phyloP scores from a whole-genome alignment of 2,329 filamentous ascomycete species.

The Colletotrichum sp. region DNA sequence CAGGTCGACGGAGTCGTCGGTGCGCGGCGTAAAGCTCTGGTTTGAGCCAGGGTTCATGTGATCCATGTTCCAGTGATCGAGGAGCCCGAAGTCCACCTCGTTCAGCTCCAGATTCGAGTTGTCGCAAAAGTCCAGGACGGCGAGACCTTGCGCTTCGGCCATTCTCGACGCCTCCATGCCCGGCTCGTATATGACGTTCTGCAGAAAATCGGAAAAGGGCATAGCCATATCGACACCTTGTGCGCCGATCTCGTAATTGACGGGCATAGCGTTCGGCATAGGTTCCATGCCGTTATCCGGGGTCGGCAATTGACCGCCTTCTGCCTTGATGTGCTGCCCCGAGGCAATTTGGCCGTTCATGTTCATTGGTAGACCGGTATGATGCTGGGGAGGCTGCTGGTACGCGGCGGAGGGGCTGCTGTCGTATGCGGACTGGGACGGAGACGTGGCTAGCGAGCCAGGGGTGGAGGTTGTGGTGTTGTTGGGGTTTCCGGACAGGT shows the following conservation, averaged over 20 bases:
- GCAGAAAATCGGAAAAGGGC: slow-evolving; percentile 56
- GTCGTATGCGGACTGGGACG: slow-evolving; percentile 22
- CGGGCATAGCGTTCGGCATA: slow-evolving; percentile 5
- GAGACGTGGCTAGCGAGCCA: slow-evolving; percentile 19
- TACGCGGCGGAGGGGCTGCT: slow-evolving; percentile 24
- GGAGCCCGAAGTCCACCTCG: slow-evolving; percentile 55
- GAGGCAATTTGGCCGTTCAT: slow-evolving; percentile 30
- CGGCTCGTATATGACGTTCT: slow-evolving; percentile 55
- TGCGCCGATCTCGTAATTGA: slow-evolving; percentile 15
- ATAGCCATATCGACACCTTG: slow-evolving; percentile 23
- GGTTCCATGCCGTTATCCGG: slow-evolving; percentile 37
- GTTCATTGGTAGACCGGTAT: slow-evolving; percentile 22
- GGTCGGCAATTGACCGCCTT: slow-evolving; percentile 38
- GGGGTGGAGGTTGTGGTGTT: slow-evolving; percentile 25
- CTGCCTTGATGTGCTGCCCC: slow-evolving; percentile 30
- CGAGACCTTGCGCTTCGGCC: slow-evolving; percentile 43
- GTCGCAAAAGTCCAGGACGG: slow-evolving; percentile 55
- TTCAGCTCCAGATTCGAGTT: slow-evolving; percentile 55
- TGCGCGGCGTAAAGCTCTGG: slow-evolving; percentile 29
- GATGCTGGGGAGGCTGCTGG: slow-evolving; percentile 23
- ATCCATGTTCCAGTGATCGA: slow-evolving; percentile 55
- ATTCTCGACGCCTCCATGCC: slow-evolving; percentile 36
- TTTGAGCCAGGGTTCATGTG: slow-evolving; percentile 31
- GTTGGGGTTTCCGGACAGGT: slow-evolving; percentile 43
- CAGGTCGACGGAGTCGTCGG: slow-evolving; percentile 46